Percentiles rank a stretch among this genome's conserved stretches.
These are phyloP conservation scores for Boletus tylopilopsis DNA, from an alignment of 768 basidiomycete species.

Conservation along the genomic window DNA sequence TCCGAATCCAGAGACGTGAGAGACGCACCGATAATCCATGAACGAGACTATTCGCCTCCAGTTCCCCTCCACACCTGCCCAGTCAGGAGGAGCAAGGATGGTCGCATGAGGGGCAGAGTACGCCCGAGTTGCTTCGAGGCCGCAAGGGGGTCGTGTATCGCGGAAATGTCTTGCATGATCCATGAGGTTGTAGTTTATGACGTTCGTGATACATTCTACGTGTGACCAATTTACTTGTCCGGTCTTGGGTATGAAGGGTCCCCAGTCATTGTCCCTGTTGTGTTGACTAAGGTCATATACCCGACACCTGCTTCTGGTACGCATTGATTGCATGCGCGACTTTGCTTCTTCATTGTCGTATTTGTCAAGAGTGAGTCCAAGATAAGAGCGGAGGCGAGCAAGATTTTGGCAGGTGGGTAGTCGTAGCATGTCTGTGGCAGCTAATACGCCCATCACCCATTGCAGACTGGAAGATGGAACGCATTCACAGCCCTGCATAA, in stretches of 20 bases:
- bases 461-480: slow-evolving; percentile 38
- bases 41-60: slow-evolving; percentile 75
- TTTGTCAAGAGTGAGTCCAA: slow-evolving; percentile 42
- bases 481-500: slow-evolving; percentile 17
- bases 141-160: slow-evolving; percentile 43
- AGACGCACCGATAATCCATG: slow-evolving; percentile 67
- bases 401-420: slow-evolving; percentile 30
- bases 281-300: slow-evolving; percentile 70
- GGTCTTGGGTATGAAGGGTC: slow-evolving; percentile 45
- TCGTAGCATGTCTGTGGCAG: slow-evolving; percentile 36
- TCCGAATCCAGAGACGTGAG: slow-evolving; percentile 27
- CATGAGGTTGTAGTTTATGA: slow-evolving; percentile 48
- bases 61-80: slow-evolving; percentile 74
- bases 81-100: slow-evolving; percentile 41
- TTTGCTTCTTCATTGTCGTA: slow-evolving; percentile 22
- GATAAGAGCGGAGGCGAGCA: slow-evolving; percentile 46
- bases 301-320: slow-evolving; percentile 48
- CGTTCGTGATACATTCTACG: slow-evolving; percentile 54
- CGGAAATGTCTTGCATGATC: slow-evolving; percentile 39
- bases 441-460: slow-evolving; percentile 46
- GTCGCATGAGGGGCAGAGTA: slow-evolving; percentile 48
- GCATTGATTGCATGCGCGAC: slow-evolving; percentile 30
- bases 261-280: slow-evolving; percentile 46
- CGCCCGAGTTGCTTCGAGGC: slow-evolving; percentile 49
- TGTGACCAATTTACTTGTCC: slow-evolving; percentile 60